Evolutionary conservation across 192 early-diverging fungal genomes (phyloP).

Genomic region (Coemansia erecta): DNA sequence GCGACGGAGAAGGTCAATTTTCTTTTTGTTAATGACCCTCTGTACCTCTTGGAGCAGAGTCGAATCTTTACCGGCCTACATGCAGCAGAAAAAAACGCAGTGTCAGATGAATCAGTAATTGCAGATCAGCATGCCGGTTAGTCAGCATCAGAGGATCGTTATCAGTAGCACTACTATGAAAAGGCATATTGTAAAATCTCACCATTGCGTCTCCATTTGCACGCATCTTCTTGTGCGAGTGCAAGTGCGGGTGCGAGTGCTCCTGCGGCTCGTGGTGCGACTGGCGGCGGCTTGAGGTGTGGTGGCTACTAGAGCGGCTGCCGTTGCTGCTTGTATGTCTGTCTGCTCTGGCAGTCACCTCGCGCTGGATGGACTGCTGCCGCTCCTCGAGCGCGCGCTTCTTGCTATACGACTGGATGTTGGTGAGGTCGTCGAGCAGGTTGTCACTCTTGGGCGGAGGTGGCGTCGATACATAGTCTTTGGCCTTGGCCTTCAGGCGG

Average conservation of each 20-base stretch:
- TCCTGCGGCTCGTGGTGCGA: not conserved
- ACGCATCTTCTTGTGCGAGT: slow-evolving; percentile 22
- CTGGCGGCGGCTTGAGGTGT: not conserved
- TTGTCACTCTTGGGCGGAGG: slow-evolving; percentile 17
- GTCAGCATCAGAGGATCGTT: too few relatives aligned
- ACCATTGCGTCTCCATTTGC: slow-evolving; percentile 25
- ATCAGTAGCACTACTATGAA: too few relatives aligned
- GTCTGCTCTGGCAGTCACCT: slow-evolving; percentile 25
- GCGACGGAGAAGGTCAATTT: slow-evolving; percentile 38
- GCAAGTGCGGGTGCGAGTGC: slow-evolving; percentile 1
- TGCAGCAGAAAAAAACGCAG: slow-evolving; percentile 2
- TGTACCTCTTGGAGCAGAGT: slow-evolving; percentile 36
- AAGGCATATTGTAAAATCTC: slow-evolving; percentile 12
- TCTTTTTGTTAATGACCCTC: slow-evolving; percentile 35
- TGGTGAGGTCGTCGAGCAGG: slow-evolving; percentile 37
- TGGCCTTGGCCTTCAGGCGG: slow-evolving; percentile 30
- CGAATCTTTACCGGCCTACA: slow-evolving; percentile 28
- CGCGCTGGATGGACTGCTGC: slow-evolving; percentile 26
- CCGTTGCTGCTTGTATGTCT: slow-evolving; percentile 8
- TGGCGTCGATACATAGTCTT: slow-evolving; percentile 4
- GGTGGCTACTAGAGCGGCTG: not conserved
- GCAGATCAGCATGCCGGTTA: too few relatives aligned
- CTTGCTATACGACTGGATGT: slow-evolving; percentile 37
- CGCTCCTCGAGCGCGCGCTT: slow-evolving; percentile 38
- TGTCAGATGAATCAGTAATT: not conserved